Base-by-base conservation (phyloP, 2,329 filamentous ascomycete species). In the Purpureocillium takamizusanense region DNA sequence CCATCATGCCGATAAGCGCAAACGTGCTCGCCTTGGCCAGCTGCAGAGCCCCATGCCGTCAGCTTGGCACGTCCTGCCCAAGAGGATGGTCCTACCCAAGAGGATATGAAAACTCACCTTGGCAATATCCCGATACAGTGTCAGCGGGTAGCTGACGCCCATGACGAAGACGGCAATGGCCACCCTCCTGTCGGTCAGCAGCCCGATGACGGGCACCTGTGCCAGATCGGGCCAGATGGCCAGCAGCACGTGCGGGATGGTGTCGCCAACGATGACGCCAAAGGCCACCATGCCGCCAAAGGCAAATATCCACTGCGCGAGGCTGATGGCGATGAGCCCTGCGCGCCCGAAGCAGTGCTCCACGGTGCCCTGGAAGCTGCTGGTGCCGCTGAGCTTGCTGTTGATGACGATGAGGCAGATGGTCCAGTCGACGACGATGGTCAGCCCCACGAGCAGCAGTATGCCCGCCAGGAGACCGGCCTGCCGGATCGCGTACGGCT, bases 241-340 rank as follows among this genome's bases (percentile, higher is more conserved):
- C 35, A 72, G 66, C 52, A 97, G 61, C 35, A 98, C 92, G 58
- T 89, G 86, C 4, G 92, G 92, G 55, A 98, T 95, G 1, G 86
- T 89, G 60, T 98, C 92, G 42, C 92, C 92, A 9, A 98, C 85
- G 53, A 98, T 95, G 53, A 98, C 88, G 48, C 89, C 92, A 61
- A 97, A 98, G 12, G 92, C 92, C 40, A 98, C 79, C 92, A 98
- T 98, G 47, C 92, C 92, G 40, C 92, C 92, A 67, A 97, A 98
- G 3, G 92, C 92, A 71, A 98, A 98, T 21, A 87, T 83, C 90
- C 90, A 98, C 67, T 98, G 92, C 36, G 92, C 92, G 44, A 97
- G 48, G 43, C 68, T 74, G 49, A 98, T 95, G 42, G 92, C 90
- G 47, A 98, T 78, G 40, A 98, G 70, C 0, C 92, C 92, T 14